phyloP scores from a whole-genome alignment of 2,329 filamentous ascomycete genomes.

The Fusarium sp. region DNA sequence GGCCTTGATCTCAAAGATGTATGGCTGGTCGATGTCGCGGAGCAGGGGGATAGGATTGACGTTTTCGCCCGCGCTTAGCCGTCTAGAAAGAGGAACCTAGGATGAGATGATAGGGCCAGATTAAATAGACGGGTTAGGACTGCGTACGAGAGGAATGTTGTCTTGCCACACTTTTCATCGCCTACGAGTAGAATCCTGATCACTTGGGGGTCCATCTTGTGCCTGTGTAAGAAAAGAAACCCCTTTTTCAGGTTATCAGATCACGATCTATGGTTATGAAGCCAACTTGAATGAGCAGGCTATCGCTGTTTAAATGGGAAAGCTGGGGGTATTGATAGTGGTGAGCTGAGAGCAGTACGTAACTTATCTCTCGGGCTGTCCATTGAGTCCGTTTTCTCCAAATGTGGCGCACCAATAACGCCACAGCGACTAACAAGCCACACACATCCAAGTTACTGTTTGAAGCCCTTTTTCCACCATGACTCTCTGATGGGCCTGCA shows the following conservation, averaged over 20 bases:
- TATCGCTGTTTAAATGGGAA: constrained; percentile 15
- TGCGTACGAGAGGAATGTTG: constrained; percentile 70
- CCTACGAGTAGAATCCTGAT: constrained; percentile 69
- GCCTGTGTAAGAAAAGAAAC: background rate
- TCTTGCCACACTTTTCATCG: constrained; percentile 69
- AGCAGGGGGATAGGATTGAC: constrained; percentile 59
- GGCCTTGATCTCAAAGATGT: constrained; percentile 64
- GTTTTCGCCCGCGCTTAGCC: constrained; percentile 60
- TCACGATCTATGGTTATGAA: background rate
- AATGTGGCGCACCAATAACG: constrained; percentile 22
- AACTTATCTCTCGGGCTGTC: constrained; percentile 34
- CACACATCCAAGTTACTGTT: constrained; percentile 26
- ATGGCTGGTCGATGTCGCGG: constrained; percentile 69
- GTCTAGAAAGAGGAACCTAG: constrained; percentile 49
- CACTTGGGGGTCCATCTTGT: constrained; percentile 57
- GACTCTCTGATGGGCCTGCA: constrained; percentile 37
- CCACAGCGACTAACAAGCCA: constrained; percentile 35
- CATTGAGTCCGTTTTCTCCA: background rate
- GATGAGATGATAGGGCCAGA: constrained; percentile 8
- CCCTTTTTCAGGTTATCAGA: background rate
- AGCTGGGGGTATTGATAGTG: constrained; percentile 15
- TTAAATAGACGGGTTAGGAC: constrained; percentile 13
- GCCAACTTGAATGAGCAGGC: background rate
- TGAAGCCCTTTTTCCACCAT: constrained; percentile 37
- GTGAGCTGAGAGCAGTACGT: constrained; percentile 40